These are phyloP conservation scores for Trametes cubensis DNA, from an alignment of 768 basidiomycete genomes.

Conservation along the genomic window DNA sequence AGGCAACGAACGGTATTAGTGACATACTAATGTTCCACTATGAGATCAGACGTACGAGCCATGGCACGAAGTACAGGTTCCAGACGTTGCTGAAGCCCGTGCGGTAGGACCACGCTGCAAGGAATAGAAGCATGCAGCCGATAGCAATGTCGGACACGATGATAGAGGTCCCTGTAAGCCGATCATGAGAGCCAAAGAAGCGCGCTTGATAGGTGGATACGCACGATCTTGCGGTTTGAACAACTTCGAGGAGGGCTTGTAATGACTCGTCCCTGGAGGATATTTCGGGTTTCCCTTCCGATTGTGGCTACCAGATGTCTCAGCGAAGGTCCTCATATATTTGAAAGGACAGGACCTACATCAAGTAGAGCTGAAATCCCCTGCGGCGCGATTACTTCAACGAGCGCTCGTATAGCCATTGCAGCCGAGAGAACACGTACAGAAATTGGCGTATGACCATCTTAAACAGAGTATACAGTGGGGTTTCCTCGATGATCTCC, in stretches of 20 bases:
- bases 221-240: slow-evolving; percentile 51
- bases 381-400: slow-evolving; percentile 1
- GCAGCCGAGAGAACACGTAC: slow-evolving; percentile 15
- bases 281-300: slow-evolving; percentile 33
- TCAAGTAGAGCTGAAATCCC: slow-evolving; percentile 31
- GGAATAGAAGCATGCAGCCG: slow-evolving; percentile 40
- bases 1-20: too few species aligned
- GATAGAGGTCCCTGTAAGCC: slow-evolving; percentile 30
- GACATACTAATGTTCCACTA: too few species aligned
- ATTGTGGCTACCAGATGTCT: slow-evolving; percentile 21
- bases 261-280: slow-evolving; percentile 30
- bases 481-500: slow-evolving; percentile 33
- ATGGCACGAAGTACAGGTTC: slow-evolving; percentile 50
- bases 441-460: slow-evolving; percentile 53
- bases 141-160: slow-evolving; percentile 48
- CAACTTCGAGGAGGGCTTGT: slow-evolving; percentile 41
- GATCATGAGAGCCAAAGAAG: background rate
- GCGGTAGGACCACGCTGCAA: slow-evolving; percentile 36
- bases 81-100: slow-evolving; percentile 39
- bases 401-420: background rate
- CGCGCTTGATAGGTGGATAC: slow-evolving; percentile 3
- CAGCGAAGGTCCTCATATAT: too few species aligned
- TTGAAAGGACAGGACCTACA: slow-evolving; percentile 11
- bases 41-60: slow-evolving; percentile 42
- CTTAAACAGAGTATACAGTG: slow-evolving; percentile 46